Evolutionary conservation across 1,139 yeast genomes (phyloP).

Genomic region (Debaryomyces coudertii): DNA sequence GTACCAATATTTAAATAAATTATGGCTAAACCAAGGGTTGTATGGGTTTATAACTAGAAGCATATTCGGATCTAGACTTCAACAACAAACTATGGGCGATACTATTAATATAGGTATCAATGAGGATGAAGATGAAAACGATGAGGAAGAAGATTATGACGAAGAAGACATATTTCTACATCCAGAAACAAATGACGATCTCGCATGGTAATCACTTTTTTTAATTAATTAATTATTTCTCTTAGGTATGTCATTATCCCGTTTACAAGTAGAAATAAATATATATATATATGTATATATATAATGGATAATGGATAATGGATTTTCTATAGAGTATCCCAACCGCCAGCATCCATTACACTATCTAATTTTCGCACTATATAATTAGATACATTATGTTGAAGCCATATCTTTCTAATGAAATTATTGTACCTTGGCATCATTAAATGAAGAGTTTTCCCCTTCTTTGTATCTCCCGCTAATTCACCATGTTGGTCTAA

Average conservation of each 20-base stretch:
- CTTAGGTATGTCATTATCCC: neutral
- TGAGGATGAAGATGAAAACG: slow-evolving; percentile 23
- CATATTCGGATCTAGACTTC: slow-evolving; percentile 29
- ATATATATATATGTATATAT: neutral
- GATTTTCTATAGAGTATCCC: slow-evolving; percentile 74
- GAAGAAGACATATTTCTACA: slow-evolving; percentile 18
- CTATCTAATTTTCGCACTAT: slow-evolving; percentile 82
- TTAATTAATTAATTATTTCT: neutral
- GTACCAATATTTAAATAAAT: slow-evolving; percentile 55
- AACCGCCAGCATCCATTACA: slow-evolving; percentile 85
- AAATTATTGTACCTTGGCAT: slow-evolving; percentile 67
- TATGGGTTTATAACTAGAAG: slow-evolving; percentile 40
- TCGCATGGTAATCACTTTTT: slow-evolving; percentile 2
- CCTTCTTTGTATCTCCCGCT: slow-evolving; percentile 73
- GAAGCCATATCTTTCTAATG: slow-evolving; percentile 71
- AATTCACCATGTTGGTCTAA: slow-evolving; percentile 86
- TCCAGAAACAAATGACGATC: slow-evolving; percentile 10
- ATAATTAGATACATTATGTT: slow-evolving; percentile 74
- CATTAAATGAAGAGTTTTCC: slow-evolving; percentile 72
- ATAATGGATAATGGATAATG: neutral
- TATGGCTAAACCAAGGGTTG: slow-evolving; percentile 63
- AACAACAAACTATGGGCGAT: slow-evolving; percentile 11
- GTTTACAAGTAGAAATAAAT: neutral
- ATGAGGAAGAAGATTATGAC: slow-evolving; percentile 19
- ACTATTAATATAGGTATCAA: slow-evolving; percentile 15